A percentile compares a stretch with the other conserved stretches of the same genome.
Evolutionary conservation across 306 rosid species (phyloP).

Genomic region (Vigna hirtella): DNA sequence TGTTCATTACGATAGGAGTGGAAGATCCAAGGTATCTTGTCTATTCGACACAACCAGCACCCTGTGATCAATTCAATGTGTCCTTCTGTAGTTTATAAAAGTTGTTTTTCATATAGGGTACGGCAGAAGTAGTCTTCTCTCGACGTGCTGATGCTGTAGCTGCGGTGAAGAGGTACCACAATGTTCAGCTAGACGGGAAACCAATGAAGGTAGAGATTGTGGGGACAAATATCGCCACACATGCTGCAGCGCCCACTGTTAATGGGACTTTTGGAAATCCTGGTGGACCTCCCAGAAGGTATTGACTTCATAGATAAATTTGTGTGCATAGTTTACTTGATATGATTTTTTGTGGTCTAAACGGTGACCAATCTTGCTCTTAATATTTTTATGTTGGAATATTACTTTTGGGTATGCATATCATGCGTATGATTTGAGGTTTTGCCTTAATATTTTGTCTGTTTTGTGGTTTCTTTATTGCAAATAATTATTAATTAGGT

Average conservation of each 20-base stretch:
- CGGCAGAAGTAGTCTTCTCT: slow-evolving; percentile 92
- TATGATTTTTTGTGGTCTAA: slow-evolving; percentile 2
- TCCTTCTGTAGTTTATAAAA: slow-evolving; percentile 49
- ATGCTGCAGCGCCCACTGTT: slow-evolving; percentile 52
- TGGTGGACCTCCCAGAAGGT: slow-evolving; percentile 71
- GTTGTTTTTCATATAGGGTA: slow-evolving; percentile 70
- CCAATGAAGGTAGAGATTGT: slow-evolving; percentile 97
- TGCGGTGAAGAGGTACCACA: slow-evolving; percentile 93
- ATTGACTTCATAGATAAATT: slow-evolving; percentile 7
- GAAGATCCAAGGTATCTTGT: slow-evolving; percentile 91
- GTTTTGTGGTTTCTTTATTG: not conserved
- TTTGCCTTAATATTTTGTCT: too few species aligned
- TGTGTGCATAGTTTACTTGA: not conserved
- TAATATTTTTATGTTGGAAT: not conserved
- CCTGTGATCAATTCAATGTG: slow-evolving; percentile 41
- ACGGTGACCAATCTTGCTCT: not conserved
- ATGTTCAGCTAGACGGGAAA: slow-evolving; percentile 94
- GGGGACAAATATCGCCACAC: slow-evolving; percentile 76
- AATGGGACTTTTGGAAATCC: slow-evolving; percentile 63
- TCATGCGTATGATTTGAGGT: not conserved
- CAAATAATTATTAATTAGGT: not conserved
- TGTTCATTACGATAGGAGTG: slow-evolving; percentile 90
- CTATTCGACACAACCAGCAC: slow-evolving; percentile 38
- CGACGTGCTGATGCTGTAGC: slow-evolving; percentile 83
- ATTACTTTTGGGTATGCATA: not conserved